Conservation (phyloP, 75 land plant species). For the Pseudotsuga menziesii region DNA sequence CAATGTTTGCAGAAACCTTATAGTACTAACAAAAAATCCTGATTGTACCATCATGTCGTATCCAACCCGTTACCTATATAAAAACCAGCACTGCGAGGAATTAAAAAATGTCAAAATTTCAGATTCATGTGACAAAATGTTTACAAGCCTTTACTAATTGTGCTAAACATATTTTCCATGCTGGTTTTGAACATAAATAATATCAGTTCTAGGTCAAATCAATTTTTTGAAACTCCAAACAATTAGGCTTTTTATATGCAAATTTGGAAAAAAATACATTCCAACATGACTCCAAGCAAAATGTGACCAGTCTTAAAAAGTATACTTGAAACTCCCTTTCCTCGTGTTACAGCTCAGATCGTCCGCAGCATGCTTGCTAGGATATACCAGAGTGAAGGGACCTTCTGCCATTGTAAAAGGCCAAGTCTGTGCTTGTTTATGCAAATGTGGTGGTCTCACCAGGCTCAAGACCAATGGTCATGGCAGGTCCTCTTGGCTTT, state of each 20-base stretch:
- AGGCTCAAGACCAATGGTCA: too few species aligned
- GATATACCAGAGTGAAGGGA: too few species aligned
- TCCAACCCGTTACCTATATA: not conserved
- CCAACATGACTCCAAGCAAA: not conserved
- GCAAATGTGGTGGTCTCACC: too few species aligned
- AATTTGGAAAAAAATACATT: not conserved
- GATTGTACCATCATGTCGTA: too few species aligned
- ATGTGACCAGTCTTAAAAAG: not conserved
- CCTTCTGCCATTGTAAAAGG: too few species aligned
- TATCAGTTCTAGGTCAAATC: not conserved
- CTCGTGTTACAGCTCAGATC: too few species aligned
- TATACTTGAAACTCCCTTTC: not conserved
- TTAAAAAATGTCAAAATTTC: not conserved
- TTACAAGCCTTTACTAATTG: not conserved
- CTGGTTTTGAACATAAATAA: not conserved
- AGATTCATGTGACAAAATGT: not conserved
- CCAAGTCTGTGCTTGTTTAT: too few species aligned
- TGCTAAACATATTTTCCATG: not conserved
- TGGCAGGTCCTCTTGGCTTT: too few species aligned
- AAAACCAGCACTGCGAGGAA: not conserved
- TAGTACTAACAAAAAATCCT: too few species aligned
- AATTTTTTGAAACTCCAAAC: not conserved
- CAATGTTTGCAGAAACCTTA: not conserved
- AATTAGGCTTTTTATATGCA: not conserved
- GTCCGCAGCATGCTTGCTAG: too few species aligned